These are phyloP conservation scores for Boletales sp. DNA, from an alignment of 768 basidiomycete species.

Conservation along the genomic window DNA sequence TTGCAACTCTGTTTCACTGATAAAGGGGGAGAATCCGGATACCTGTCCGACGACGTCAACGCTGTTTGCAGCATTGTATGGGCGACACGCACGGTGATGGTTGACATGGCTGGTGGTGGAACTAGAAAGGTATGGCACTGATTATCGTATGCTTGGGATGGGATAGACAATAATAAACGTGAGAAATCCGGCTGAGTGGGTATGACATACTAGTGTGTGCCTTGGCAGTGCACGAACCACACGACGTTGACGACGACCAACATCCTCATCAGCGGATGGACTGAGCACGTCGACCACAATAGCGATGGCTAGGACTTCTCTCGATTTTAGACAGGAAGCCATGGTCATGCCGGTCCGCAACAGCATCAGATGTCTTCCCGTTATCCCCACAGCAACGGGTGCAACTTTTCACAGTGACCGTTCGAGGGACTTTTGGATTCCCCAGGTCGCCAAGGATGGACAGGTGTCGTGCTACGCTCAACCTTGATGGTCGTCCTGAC, in stretches of 20 bases:
- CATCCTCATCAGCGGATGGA: conserved; percentile 2
- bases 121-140: no score
- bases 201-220: conserved; percentile 11
- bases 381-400: conserved; percentile 16
- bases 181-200: not conserved
- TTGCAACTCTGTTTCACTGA: conserved; percentile 62
- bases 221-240: conserved; percentile 13
- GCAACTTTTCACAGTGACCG: conserved; percentile 3
- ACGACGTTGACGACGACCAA: conserved; percentile 9
- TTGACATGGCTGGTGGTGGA: conserved; percentile 18
- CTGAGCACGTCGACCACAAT: conserved; percentile 1
- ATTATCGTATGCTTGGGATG: no score
- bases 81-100: conserved; percentile 35
- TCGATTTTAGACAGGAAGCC: conserved; percentile 3
- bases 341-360: conserved; percentile 3
- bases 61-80: not conserved
- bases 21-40: conserved; percentile 61
- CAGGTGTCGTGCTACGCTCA: conserved; percentile 51
- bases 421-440: conserved; percentile 85
- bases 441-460: conserved; percentile 74
- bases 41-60: conserved; percentile 45
- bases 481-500: not conserved
- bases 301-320: conserved; percentile 18
- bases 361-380: conserved; percentile 30
- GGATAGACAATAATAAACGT: not conserved